These are phyloP conservation scores for Colletotrichum camelliae DNA, from an alignment of 2,329 filamentous ascomycete genomes.

Conservation along the genomic window DNA sequence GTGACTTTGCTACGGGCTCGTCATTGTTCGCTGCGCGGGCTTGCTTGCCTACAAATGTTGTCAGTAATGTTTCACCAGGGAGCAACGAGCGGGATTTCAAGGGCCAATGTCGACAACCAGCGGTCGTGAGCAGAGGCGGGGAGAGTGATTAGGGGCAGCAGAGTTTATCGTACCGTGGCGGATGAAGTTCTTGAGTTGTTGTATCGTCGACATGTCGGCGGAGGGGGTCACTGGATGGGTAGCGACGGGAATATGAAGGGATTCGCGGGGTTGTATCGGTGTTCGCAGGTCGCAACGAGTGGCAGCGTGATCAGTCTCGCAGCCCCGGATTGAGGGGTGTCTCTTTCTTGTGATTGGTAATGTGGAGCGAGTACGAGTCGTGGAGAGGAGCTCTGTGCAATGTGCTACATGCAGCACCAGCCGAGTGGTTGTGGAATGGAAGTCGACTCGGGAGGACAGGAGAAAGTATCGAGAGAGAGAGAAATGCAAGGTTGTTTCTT, in stretches of 20 bases:
- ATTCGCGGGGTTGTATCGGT: not conserved
- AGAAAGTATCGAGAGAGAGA: not conserved
- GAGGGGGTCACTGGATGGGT: not conserved
- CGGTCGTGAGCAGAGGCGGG: not conserved
- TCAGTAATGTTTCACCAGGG: not conserved
- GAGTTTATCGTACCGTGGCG: slow-evolving; percentile 73
- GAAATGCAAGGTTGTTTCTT: slow-evolving; percentile 5
- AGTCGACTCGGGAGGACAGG: not conserved
- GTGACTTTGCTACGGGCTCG: slow-evolving; percentile 57
- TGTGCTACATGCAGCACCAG: not conserved
- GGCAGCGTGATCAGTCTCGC: slow-evolving; percentile 4
- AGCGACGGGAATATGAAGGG: not conserved
- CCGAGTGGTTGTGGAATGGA: not conserved
- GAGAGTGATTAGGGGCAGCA: not conserved
- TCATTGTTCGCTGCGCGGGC: slow-evolving; percentile 70
- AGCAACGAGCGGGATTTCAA: not conserved
- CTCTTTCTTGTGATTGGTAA: slow-evolving; percentile 10
- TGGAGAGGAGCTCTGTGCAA: not conserved
- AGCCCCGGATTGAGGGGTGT: not conserved
- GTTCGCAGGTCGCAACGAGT: not conserved
- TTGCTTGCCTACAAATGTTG: slow-evolving; percentile 74
- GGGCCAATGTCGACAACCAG: not conserved
- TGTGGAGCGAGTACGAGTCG: slow-evolving; percentile 14
- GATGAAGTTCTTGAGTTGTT: slow-evolving; percentile 98
- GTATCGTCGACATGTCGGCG: slow-evolving; percentile 72